These are phyloP conservation scores for Luzula sylvatica DNA, from an alignment of 176 grass and related monocot species.

Conservation along the genomic window DNA sequence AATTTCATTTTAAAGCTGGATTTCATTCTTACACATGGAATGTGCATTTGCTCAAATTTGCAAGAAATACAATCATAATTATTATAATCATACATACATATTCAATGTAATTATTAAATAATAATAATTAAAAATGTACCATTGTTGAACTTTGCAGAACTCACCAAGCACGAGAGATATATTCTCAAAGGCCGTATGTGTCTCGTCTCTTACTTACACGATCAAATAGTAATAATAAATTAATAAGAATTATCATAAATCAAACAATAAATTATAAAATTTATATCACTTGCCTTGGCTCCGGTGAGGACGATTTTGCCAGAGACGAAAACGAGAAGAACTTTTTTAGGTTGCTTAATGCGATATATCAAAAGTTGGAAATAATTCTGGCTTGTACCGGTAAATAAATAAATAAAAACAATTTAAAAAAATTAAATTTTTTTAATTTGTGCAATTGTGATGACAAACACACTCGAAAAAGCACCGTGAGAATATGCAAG, in stretches of 20 bases:
- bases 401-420: not conserved
- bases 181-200: slow-evolving; percentile 88
- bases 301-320: slow-evolving; percentile 97
- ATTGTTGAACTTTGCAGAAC: slow-evolving; percentile 90
- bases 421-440: not conserved
- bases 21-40: too few species aligned
- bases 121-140: slow-evolving; percentile 33
- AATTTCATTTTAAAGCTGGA: too few species aligned
- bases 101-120: not conserved
- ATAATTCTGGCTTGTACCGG: slow-evolving; percentile 87
- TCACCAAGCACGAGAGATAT: slow-evolving; percentile 82
- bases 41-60: too few species aligned
- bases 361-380: slow-evolving; percentile 86
- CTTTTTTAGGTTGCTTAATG: slow-evolving; percentile 94
- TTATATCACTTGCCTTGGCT: slow-evolving; percentile 49
- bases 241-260: not conserved
- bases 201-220: slow-evolving; percentile 87
- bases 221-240: not conserved
- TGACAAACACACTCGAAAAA: slow-evolving; percentile 64
- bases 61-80: too few species aligned
- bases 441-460: slow-evolving; percentile 4
- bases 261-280: too few species aligned
- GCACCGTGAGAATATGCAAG: slow-evolving; percentile 94
- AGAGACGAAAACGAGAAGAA: slow-evolving; percentile 96
- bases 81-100: too few species aligned